These are phyloP conservation scores for Daucus carota DNA, from an alignment of 129 eudicot genomes.

Conservation along the genomic window DH1_v3.0 NC_030383.2:6228501-6229000, in stretches of 20 bases:
- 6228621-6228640: neutral
- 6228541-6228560: conserved; percentile 41
- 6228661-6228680: neutral
- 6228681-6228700: neutral
- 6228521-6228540: conserved; percentile 37
- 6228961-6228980: conserved; percentile 37
- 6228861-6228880: conserved; percentile 87
- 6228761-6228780: conserved; percentile 4
- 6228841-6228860: conserved; percentile 51
- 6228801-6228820: conserved; percentile 91
- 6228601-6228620: neutral
- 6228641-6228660: neutral
- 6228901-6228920: conserved; percentile 59
- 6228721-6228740: neutral
- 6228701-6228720: neutral
- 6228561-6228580: neutral
- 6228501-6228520: conserved; percentile 75
- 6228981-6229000: neutral
- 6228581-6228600: neutral
- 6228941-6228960: conserved; percentile 46
- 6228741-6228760: neutral
- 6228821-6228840: conserved; percentile 53
- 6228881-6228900: conserved; percentile 77
- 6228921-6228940: conserved; percentile 56
- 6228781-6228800: conserved; percentile 70